phyloP scores from a whole-genome alignment of 106 monocot species.

The Dendrobium chrysotoxum region DNA sequence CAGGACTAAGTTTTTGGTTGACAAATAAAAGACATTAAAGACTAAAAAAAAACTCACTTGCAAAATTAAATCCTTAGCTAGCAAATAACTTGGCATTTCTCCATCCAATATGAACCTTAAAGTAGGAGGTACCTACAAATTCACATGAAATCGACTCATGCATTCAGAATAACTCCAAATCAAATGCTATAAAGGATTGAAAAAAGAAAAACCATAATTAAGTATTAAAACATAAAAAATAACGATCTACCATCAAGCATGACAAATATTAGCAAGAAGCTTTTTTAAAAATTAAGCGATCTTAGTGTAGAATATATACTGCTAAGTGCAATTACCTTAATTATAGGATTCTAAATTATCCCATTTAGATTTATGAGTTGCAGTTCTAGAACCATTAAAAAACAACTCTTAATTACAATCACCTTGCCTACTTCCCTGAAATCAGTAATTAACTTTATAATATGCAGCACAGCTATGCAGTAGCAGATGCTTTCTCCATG shows the following conservation, averaged over 20 bases:
- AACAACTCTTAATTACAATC: too few species aligned
- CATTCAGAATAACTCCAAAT: not conserved
- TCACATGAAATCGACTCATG: not conserved
- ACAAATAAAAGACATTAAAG: not conserved
- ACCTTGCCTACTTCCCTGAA: not conserved
- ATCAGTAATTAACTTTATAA: not conserved
- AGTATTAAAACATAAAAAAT: not conserved
- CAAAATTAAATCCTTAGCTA: conserved; percentile 96
- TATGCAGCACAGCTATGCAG: not conserved
- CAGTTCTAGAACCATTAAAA: too few species aligned
- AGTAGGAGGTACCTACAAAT: conserved; percentile 82
- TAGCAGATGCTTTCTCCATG: not conserved
- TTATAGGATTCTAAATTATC: too few species aligned
- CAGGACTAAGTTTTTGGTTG: not conserved
- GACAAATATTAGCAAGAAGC: not conserved
- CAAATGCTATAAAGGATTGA: not conserved
- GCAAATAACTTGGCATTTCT: conserved; percentile 94
- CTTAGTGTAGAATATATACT: not conserved
- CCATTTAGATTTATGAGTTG: too few species aligned
- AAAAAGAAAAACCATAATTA: not conserved
- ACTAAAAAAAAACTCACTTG: conserved; percentile 39
- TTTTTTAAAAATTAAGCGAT: not conserved
- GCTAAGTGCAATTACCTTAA: not conserved
- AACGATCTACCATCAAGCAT: not conserved
- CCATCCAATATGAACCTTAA: conserved; percentile 89